A percentile compares a stretch with the other conserved stretches of the same genome.
Conservation (phyloP, 352 stramenopile genomes). For the Phytophthora cryptogea region DNA sequence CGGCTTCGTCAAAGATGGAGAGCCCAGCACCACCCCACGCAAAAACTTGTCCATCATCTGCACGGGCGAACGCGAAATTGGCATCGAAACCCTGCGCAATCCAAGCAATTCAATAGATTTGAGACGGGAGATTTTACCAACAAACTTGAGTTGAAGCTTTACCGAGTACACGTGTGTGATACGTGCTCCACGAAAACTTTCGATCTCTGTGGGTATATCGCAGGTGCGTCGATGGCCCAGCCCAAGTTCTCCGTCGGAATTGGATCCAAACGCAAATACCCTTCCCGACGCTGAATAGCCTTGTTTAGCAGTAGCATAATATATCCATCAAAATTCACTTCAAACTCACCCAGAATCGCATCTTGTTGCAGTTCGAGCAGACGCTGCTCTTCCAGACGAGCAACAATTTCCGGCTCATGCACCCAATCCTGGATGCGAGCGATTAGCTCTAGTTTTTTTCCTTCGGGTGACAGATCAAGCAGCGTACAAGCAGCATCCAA, state of each 20-base stretch:
- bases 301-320: background rate
- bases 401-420: slow-evolving; percentile 53
- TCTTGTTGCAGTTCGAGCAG: slow-evolving; percentile 45
- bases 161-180: slow-evolving; percentile 62
- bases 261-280: slow-evolving; percentile 73
- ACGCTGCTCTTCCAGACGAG: slow-evolving; percentile 38
- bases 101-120: background rate
- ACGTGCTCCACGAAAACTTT: slow-evolving; percentile 46
- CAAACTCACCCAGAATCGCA: slow-evolving; percentile 43
- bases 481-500: slow-evolving; percentile 63
- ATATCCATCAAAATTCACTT: background rate
- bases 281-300: slow-evolving; percentile 43
- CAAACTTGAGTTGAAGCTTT: background rate
- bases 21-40: slow-evolving; percentile 84
- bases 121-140: background rate
- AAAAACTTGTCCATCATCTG: slow-evolving; percentile 83
- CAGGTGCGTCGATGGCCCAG: slow-evolving; percentile 53
- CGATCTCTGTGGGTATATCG: slow-evolving; percentile 54
- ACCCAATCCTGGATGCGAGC: slow-evolving; percentile 78
- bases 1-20: slow-evolving; percentile 37
- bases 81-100: slow-evolving; percentile 59
- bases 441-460: slow-evolving; percentile 69
- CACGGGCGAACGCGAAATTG: slow-evolving; percentile 81
- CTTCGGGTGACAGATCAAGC: slow-evolving; percentile 49
- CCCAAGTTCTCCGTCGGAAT: slow-evolving; percentile 67